Base-by-base conservation (phyloP, 352 stramenopile genomes). In the Phytophthora palmivora region DNA sequence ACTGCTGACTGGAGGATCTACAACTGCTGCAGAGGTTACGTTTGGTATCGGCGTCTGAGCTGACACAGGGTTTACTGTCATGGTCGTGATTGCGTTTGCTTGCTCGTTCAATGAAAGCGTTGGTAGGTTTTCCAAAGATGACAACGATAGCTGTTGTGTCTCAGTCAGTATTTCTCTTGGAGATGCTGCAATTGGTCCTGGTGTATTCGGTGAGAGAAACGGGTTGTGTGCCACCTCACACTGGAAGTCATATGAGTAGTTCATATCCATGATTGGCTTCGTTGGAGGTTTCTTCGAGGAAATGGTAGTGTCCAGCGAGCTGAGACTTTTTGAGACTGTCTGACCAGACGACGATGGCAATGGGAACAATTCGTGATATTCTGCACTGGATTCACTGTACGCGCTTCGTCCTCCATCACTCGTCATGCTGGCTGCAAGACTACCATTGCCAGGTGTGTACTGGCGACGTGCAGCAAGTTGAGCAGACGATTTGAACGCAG, bases 241-340 rank as follows among this genome's bases (percentile, higher is more conserved):
- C 54, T 85, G 71, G 21, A 87, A 81, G 37, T 90, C 81, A 50
- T 88, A 88, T 41, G 78, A 90, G 42, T 86, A 84, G 21, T 72
- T 82, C 34, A 87, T 68, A 28, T 90, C 81, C 70, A 85, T 82
- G n/a, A 88, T 77, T 12, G 62, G 66, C 33, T 82, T 61, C 28
- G 58, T 50, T 4, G 58, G 44, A 41, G 47, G 34, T 28, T 66
- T 61, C 24, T 48, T 62, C 8, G 33, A 26, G 0, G 18, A 18
- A 16, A 54, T 33, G 19, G 44, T 61, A 46, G 34, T 49, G 34
- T 67, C 64, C 45, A 65, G 49, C 4, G 42, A 72, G n/a, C 55
- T 65, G 22, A 72, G 22, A 47, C 42, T 74, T 63, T 48, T 60
- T 28, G 56, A 71, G 12, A 66, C 54, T 36, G 60, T 33, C 33